Base-by-base conservation (phyloP, 305 asterid genomes). In the Rubia occidens region DNA sequence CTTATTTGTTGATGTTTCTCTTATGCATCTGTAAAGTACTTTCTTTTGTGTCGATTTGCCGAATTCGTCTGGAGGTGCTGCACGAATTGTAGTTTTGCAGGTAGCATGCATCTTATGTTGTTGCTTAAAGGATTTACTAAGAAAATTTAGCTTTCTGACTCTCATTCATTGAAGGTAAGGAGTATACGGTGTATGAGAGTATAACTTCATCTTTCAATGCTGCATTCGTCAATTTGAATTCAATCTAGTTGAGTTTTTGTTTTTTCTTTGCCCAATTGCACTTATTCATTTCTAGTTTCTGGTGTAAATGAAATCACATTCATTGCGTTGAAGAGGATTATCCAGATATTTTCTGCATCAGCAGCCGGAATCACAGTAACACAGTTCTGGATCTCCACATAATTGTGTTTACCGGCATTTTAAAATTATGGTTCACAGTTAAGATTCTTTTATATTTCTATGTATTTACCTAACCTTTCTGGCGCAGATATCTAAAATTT, bases 401-500 rank as follows among this genome's bases (percentile, higher is more conserved):
- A 60, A 20, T 2, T 80, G 68, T 74, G 75, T 35, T 75, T 13
- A 44, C 15, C 2, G 10, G 13, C 11, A 61, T 64, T 39, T 69
- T 7, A 51, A 26, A 26, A 6, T 67, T 67, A 47, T 66, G 78
- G 29, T 66, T 74, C 91, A 81, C 76, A 54, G 87, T 77, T 79
- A 79, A 70, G 71, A 68, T 55, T n/a, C 24, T 54, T 32, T 60
- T 79, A 85, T 76, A 75, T 84, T 68, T 84, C 86, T 76, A 71
- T 55, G 65, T 81, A 81, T 85, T 85, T 65, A 82, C 87, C 26
- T 21, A 77, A 80, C 81, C 79, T 83, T 84, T 86, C 79, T 84
- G 78, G 79, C 88, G 95, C 95, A 88, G 91, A 88, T 85, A 73
- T 80, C 76, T 79, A 70, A 75, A 75, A 74, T 67, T 77, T 73